Base-by-base conservation (phyloP, 176 grass and related monocot species). In the Dactylis glomerata region DNA sequence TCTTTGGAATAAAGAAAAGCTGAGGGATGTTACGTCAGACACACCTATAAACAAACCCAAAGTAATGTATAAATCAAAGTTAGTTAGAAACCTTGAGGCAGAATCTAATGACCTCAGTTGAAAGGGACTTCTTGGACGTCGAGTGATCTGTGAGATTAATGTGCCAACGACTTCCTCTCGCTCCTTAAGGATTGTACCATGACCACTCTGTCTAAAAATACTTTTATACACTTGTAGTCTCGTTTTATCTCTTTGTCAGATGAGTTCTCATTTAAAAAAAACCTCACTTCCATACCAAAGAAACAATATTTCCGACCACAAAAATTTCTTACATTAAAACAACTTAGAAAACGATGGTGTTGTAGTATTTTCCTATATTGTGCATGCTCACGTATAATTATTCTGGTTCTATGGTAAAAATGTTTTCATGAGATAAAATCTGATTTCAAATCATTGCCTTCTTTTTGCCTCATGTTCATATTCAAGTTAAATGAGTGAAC, bases 41-140 rank as follows among this genome's bases (percentile, higher is more conserved):
- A 65, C 75, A 58, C 50, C 57, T 68, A 47, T 59, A 72, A 73
- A 86, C 66, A 82, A 81, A 78, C 37, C 7, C 3, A 84, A 91
- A 88, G 52, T 26, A 88, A 85, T 78, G 73, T 77, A 78, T 85
- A 58, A 77, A 82, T 86, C 77, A 49, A 47, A 86, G 73, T 88
- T 85, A 50, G 86, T 85, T 92, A 76, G 50, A 78, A 77, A 73
- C 63, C 86, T 85, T 92, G 82, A 82, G 30, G 22, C 47, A 92
- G 66, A 92, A 92, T 86, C 78, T 73, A 73, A 54, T 81, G 82
- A 86, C 44, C 34, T 81, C 62, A 82, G 34, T 22, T 24, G 90
- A 88, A 66, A 78, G 82, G 40, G 86, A 82, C 72, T 79, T 44
- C 22, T 27, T 27, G 68, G 38, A 26, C n/a, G 5, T 85, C 15